Conservation (phyloP, 768 basidiomycete species). For the Tubosaeta sp. region DNA sequence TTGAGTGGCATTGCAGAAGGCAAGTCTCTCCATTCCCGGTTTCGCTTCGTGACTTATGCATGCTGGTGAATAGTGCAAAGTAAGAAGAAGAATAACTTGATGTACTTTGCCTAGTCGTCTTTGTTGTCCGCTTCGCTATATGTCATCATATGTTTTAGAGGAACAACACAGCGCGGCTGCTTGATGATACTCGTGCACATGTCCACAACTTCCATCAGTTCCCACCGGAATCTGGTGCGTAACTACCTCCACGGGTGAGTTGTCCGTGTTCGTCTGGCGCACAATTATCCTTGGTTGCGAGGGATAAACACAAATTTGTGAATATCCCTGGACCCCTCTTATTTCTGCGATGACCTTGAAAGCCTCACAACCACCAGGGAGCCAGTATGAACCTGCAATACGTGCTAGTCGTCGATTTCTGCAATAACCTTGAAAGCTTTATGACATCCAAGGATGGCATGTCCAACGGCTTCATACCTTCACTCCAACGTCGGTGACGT, state of each 20-base stretch:
- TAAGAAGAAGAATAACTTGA: conserved; percentile 99
- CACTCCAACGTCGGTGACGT: no score
- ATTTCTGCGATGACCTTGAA: no score
- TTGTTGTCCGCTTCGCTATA: not conserved
- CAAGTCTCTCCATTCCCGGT: conserved; percentile 29
- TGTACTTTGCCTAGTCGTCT: conserved; percentile 76
- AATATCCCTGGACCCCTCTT: no score
- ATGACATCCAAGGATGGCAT: no score
- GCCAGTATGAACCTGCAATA: no score
- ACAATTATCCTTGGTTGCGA: not conserved
- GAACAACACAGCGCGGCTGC: not conserved
- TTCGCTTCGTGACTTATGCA: conserved; percentile 18
- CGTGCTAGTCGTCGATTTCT: no score
- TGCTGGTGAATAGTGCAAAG: conserved; percentile 72
- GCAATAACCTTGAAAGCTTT: no score
- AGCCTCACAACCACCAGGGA: no score
- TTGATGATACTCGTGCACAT: not conserved
- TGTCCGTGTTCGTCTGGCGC: not conserved
- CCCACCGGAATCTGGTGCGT: not conserved
- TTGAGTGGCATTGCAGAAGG: conserved; percentile 88
- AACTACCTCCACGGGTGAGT: not conserved
- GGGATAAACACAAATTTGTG: not conserved
- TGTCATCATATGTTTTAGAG: conserved; percentile 6
- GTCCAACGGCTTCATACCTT: no score
- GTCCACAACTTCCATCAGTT: not conserved